These are phyloP conservation scores for Pulveroboletus frians DNA, from an alignment of 768 basidiomycete genomes.

Conservation along the genomic window DNA sequence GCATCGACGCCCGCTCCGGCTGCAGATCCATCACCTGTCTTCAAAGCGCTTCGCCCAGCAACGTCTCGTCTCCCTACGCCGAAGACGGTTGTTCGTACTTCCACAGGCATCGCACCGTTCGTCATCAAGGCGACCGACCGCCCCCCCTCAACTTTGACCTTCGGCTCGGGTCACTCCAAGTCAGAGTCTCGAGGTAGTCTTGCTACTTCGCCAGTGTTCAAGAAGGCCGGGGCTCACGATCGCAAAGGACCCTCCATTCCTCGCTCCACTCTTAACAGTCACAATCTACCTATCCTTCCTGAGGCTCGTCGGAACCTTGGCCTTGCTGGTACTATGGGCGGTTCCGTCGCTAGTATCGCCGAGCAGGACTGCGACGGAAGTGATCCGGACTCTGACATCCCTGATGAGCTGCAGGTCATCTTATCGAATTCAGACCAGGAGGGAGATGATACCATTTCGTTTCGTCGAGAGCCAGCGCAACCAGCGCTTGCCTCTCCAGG, in stretches of 20 bases:
- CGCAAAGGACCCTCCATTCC: constrained; percentile 25
- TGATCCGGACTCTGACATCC: constrained; percentile 77
- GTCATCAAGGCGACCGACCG: constrained; percentile 16
- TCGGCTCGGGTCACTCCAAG: constrained; percentile 34
- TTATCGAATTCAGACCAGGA: constrained; percentile 40
- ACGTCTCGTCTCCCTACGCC: constrained; percentile 24
- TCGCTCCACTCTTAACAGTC: constrained; percentile 10
- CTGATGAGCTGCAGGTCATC: constrained; percentile 67
- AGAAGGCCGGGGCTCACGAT: constrained; percentile 20
- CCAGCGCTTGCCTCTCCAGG: constrained; percentile 34
- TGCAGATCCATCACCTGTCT: constrained; percentile 51
- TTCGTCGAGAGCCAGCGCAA: constrained; percentile 5
- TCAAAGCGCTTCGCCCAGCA: constrained; percentile 55
- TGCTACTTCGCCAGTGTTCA: constrained; percentile 33
- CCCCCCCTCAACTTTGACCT: constrained; percentile 33
- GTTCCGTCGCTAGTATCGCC: constrained; percentile 45
- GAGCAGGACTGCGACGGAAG: constrained; percentile 46
- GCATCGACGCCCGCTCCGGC: constrained; percentile 56
- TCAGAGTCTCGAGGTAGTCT: constrained; percentile 20
- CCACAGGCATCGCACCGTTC: constrained; percentile 25
- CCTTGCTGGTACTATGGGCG: constrained; percentile 64
- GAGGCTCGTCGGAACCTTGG: constrained; percentile 56
- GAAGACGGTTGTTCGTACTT: constrained; percentile 21
- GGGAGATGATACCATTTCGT: constrained; percentile 40
- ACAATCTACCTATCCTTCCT: constrained; percentile 39